Base-by-base conservation (phyloP, 495 filamentous ascomycete genomes). In the Hapsidospora chrysogenum region DNA sequence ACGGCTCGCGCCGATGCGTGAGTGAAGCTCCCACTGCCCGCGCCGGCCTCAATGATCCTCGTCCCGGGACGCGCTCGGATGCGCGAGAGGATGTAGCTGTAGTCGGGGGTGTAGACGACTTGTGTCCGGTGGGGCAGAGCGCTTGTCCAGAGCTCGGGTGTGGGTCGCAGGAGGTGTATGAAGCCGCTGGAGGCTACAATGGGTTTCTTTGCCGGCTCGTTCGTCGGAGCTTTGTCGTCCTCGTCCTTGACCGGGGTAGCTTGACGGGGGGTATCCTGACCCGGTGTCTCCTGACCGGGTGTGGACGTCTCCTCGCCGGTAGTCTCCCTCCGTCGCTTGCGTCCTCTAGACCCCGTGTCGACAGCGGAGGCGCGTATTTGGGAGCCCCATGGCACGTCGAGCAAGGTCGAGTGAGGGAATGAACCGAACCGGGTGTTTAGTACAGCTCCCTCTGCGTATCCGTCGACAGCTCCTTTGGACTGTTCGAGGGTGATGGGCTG, bases 101-200 rank as follows among this genome's bases (percentile, higher is more conserved):
- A 93, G 54, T 97, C 89, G 8, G 92, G 85, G 1, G 84, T 94
- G 49, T 97, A 97, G 42, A 97, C 89, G 32, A 97, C 87, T 56
- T 97, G 89, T 7, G 89, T 97, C 32, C 89, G 70, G 52, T 97
- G 89, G 2, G 86, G 89, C 25, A 97, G 66, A 25, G 78, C 82
- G 17, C 70, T 58, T 0, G 92, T 97, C 89, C 89, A 97, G 11
- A 79, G 63, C 53, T 97, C 89, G 10, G 89, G 83, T 0, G 92
- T 94, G 0, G 92, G 92, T 18, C 79, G 82, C 10, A 95, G 65
- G 21, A 97, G 50, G 53, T 97, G 87, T 13, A 85, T 67, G 58
- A 95, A 97, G 16, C 89, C 89, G 47, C 71, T 86, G 2, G 69
- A 47, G 3, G 85, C 84, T 26, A 70, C 66, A 3, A 72, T 60